phyloP scores from a whole-genome alignment of 345 rosid genomes.

The Heritiera littoralis region DNA sequence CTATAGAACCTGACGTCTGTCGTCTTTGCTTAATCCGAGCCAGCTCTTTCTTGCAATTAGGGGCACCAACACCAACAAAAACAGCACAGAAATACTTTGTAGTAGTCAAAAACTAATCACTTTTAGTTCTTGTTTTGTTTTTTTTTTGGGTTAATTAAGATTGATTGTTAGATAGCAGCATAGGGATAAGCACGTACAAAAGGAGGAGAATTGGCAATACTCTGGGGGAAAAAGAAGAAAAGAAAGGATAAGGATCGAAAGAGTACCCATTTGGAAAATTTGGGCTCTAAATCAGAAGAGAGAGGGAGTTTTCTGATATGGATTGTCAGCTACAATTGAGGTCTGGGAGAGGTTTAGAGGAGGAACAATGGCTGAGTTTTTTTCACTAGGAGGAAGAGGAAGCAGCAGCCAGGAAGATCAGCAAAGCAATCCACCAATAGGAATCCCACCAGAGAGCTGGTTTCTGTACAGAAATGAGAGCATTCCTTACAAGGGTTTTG shows the following conservation, averaged over 20 bases:
- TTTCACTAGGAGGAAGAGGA: slow-evolving; percentile 56
- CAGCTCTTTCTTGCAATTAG: background rate
- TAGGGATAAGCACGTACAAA: slow-evolving; percentile 10
- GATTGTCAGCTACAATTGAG: slow-evolving; percentile 39
- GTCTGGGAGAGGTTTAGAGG: slow-evolving; percentile 49
- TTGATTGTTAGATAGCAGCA: background rate
- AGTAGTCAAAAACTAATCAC: background rate
- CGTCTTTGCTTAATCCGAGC: background rate
- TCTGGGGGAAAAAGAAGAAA: background rate
- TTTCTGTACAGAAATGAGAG: slow-evolving; percentile 58
- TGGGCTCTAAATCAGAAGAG: slow-evolving; percentile 11
- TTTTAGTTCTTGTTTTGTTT: background rate
- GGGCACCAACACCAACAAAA: slow-evolving; percentile 5
- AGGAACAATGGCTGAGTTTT: slow-evolving; percentile 62
- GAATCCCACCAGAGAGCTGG: slow-evolving; percentile 53
- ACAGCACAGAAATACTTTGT: background rate
- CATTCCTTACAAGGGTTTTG: slow-evolving; percentile 50
- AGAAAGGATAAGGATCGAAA: slow-evolving; percentile 14
- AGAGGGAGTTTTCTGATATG: slow-evolving; percentile 36
- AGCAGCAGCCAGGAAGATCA: slow-evolving; percentile 40
- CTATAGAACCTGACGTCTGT: background rate
- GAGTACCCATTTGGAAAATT: slow-evolving; percentile 6
- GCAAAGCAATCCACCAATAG: slow-evolving; percentile 32
- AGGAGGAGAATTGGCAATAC: slow-evolving; percentile 1
- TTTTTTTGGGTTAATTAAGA: background rate